Conservation (phyloP, 2,329 filamentous ascomycete genomes). For the Aureobasidium sp. region DNA sequence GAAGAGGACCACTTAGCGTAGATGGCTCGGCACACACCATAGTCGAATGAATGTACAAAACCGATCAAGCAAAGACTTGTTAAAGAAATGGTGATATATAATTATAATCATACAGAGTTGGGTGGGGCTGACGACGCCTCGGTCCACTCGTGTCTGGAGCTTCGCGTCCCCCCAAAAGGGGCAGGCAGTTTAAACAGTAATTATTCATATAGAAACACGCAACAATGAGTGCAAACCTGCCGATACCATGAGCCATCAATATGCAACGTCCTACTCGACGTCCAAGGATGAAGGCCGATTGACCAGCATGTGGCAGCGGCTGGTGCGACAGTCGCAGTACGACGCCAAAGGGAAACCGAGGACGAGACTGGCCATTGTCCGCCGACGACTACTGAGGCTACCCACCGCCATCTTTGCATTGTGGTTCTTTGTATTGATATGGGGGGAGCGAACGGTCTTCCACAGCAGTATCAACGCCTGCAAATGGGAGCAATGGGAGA, state of each 20-base stretch:
- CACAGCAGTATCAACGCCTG: constrained; percentile 61
- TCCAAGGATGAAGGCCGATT: background rate
- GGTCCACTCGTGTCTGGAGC: background rate
- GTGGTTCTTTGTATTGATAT: constrained; percentile 72
- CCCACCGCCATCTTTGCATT: constrained; percentile 46
- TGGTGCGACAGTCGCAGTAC: constrained; percentile 4
- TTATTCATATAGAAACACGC: background rate
- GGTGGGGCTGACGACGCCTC: background rate
- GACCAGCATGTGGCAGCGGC: constrained; percentile 3
- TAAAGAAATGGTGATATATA: too few relatives aligned
- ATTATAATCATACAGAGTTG: background rate
- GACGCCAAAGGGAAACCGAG: constrained; percentile 9
- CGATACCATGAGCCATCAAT: constrained; percentile 13
- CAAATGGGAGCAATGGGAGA: constrained; percentile 81
- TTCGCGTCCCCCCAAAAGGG: background rate
- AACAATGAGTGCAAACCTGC: constrained; percentile 1
- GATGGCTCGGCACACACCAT: background rate
- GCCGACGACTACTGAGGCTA: constrained; percentile 1
- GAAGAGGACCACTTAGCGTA: background rate
- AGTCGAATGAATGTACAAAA: background rate
- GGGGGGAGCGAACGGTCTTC: constrained; percentile 78
- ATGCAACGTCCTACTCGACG: constrained; percentile 11
- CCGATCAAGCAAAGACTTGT: background rate
- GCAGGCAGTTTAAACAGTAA: constrained; percentile 1
- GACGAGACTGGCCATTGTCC: background rate